phyloP scores from a whole-genome alignment of 225 moss, liverwort and hornwort species.

The Bryum argenteum region DNA sequence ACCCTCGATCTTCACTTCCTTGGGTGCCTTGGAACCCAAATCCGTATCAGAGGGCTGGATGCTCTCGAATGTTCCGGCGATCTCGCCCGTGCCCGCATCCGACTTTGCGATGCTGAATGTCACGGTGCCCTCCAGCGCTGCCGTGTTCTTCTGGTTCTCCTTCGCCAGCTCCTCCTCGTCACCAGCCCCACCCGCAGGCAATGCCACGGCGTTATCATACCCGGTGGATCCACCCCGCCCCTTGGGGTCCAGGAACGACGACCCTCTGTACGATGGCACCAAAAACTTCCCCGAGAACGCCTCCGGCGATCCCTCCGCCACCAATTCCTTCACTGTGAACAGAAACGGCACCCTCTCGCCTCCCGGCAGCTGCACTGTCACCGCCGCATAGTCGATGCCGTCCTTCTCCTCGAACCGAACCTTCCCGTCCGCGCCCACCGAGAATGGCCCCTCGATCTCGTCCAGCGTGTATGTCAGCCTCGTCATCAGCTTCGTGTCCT shows the following conservation, averaged over 20 bases:
- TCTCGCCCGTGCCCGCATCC: slow-evolving; percentile 53
- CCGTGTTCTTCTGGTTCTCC: slow-evolving; percentile 83
- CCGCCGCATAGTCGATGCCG: slow-evolving; percentile 90
- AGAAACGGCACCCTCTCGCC: slow-evolving; percentile 89
- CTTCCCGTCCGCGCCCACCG: slow-evolving; percentile 47
- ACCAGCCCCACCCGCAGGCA: slow-evolving; percentile 77
- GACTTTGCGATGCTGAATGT: slow-evolving; percentile 67
- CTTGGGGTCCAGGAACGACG: slow-evolving; percentile 93
- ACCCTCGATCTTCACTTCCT: slow-evolving; percentile 84
- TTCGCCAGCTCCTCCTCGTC: slow-evolving; percentile 76
- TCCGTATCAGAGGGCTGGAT: slow-evolving; percentile 88
- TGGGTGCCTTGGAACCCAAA: slow-evolving; percentile 81
- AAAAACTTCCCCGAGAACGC: slow-evolving; percentile 57
- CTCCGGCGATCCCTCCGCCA: slow-evolving; percentile 54
- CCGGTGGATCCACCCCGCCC: slow-evolving; percentile 88
- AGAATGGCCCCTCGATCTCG: slow-evolving; percentile 64
- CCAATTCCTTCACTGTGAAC: slow-evolving; percentile 85
- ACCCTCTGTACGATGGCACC: slow-evolving; percentile 89
- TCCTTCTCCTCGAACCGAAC: slow-evolving; percentile 76
- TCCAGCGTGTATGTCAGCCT: slow-evolving; percentile 86
- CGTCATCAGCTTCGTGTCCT: slow-evolving; percentile 85
- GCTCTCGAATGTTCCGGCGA: slow-evolving; percentile 75
- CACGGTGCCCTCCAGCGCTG: slow-evolving; percentile 60
- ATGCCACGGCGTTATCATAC: slow-evolving; percentile 79
- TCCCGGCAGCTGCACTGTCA: slow-evolving; percentile 85